A percentile compares a stretch with the other conserved stretches of the same genome.
phyloP scores from a whole-genome alignment of 345 rosid species.

The Brassica carinata region DNA sequence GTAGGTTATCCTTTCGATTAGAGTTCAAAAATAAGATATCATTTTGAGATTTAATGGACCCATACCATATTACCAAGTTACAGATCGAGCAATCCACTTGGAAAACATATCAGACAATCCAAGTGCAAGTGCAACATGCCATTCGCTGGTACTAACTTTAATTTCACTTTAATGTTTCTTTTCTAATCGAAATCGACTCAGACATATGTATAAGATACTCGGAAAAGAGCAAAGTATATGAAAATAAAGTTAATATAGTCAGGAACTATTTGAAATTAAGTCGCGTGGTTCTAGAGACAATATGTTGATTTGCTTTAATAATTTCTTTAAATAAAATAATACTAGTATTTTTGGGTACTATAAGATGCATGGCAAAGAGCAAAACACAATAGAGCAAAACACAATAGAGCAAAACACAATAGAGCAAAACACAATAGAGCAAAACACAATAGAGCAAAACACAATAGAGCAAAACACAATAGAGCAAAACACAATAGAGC shows the following conservation, averaged over 20 bases:
- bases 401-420: too few species aligned
- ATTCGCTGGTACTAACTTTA: slow-evolving; percentile 26
- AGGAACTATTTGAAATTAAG: slow-evolving; percentile 15
- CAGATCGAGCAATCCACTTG: slow-evolving; percentile 37
- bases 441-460: too few species aligned
- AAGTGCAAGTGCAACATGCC: slow-evolving; percentile 34
- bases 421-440: too few species aligned
- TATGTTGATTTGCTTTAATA: slow-evolving; percentile 15
- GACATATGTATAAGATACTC: neutral
- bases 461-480: too few species aligned
- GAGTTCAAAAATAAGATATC: slow-evolving; percentile 40
- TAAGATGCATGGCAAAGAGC: slow-evolving; percentile 26
- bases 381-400: too few species aligned
- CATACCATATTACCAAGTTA: slow-evolving; percentile 37
- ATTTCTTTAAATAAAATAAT: neutral
- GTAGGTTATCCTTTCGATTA: slow-evolving; percentile 30
- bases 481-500: too few species aligned
- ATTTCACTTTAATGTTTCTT: slow-evolving; percentile 9
- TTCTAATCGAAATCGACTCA: slow-evolving; percentile 25
- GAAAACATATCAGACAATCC: slow-evolving; percentile 21
- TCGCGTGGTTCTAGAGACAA: neutral
- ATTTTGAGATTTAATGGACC: slow-evolving; percentile 37
- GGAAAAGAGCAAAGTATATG: slow-evolving; percentile 1
- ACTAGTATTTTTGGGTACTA: slow-evolving; percentile 3
- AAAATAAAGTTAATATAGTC: neutral